Conservation (phyloP, 2,329 filamentous ascomycete genomes). For the Trichophyton verrucosum region DNA sequence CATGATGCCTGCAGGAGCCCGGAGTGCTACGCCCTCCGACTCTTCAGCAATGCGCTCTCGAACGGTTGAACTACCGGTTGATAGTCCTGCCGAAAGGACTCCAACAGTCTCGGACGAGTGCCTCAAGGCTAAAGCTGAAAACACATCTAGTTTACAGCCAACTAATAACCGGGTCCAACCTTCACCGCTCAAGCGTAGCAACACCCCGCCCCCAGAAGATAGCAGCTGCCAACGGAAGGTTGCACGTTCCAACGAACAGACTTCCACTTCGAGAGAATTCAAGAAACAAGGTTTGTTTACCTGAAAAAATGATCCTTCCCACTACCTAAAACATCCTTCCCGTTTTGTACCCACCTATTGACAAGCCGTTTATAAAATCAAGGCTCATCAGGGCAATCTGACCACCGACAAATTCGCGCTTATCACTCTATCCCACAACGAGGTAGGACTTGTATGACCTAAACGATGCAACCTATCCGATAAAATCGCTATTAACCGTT, state of each 20-base stretch:
- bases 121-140: not conserved
- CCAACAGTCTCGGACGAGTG: no score
- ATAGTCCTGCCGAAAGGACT: not conserved
- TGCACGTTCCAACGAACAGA: not conserved
- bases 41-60: not conserved
- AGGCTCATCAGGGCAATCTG: not conserved
- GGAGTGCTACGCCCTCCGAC: not conserved
- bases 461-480: not conserved
- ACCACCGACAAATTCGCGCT: not conserved
- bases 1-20: not conserved
- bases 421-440: not conserved
- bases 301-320: no score
- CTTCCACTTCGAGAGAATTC: no score
- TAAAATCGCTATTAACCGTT: not conserved
- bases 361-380: not conserved
- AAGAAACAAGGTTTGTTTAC: not conserved
- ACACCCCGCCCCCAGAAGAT: not conserved
- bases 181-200: not conserved
- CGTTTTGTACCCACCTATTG: not conserved
- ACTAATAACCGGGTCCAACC: not conserved
- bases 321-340: not conserved
- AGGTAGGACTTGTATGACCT: not conserved
- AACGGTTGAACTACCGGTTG: not conserved
- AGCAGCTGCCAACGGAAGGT: not conserved
- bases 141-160: not conserved